Evolutionary conservation across 108 stramenopile species (phyloP), one percentile per base, ranked within the genome.

Genomic region (Schizochytrium sp.): DNA sequence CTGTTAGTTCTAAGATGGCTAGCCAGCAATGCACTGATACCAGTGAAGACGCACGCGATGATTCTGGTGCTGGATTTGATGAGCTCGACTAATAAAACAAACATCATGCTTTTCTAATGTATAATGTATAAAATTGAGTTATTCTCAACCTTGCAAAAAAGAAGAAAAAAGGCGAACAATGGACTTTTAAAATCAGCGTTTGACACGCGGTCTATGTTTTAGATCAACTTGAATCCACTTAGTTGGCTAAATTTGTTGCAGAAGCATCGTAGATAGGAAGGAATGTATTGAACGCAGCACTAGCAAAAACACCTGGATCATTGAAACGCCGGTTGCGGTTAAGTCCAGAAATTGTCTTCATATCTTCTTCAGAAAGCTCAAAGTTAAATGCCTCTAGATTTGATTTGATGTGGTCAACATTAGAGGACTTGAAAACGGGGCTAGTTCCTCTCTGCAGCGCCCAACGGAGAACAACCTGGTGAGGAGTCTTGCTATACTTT

Each of bases 381-480:
- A 98, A 97, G 90, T 95, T 95, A 57, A 95, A 94, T 17, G 97
- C 89, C 72, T 64, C 83, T 58, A 96, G 89, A 89, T 98, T 98
- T 89, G 97, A 96, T 40, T 72, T 89, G 94, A 98, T 94, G 40
- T 96, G 94, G 59, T 59, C 91, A 13, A 87, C 17, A 44, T 92
- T 94, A 57, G 88, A 90, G 45, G 95, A 95, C 90, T 98, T 98
- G 46, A 93, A 93, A 64, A 98, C 94, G 17, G 96, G 94, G 56
- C 93, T 89, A 2, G 95, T 96, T 46, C 96, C 94, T 7, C 96
- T 89, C 87, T 98, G 96, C 42, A 97, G 76, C 3, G 94, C 95
- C 97, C 97, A 98, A 15, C 97, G 95, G 45, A 98, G 90, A 89
- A 97, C 87, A 7, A 98, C 91, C 76, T 98, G 97, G 10, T 95